phyloP scores from a whole-genome alignment of 441 rosid genomes.

The Aquilaria agallochum region DNA sequence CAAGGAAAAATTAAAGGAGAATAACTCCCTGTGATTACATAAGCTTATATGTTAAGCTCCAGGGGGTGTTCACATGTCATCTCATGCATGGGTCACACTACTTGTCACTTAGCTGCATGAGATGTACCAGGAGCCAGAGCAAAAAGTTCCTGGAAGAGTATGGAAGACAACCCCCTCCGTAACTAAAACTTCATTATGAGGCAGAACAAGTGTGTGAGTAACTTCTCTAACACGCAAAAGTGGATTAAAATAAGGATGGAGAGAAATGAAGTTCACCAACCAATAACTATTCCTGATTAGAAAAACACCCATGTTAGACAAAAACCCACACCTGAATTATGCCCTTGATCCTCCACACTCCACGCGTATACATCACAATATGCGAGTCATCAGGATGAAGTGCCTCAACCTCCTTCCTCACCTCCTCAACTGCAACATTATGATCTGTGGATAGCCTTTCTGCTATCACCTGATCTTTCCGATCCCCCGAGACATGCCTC shows the following conservation, averaged over 20 bases:
- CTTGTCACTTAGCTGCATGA: constrained; percentile 21
- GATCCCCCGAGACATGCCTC: constrained; percentile 35
- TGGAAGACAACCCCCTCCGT: constrained; percentile 15
- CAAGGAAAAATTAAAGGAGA: constrained; percentile 9
- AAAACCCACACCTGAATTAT: constrained; percentile 68
- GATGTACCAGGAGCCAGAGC: constrained; percentile 30
- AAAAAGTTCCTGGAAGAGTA: constrained; percentile 36
- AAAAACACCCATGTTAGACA: not conserved
- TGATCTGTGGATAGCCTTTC: constrained; percentile 92
- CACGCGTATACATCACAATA: constrained; percentile 64
- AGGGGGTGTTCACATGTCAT: constrained; percentile 20
- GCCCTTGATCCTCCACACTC: constrained; percentile 98
- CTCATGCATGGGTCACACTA: constrained; percentile 28
- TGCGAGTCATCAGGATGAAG: constrained; percentile 94
- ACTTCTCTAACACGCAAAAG: constrained; percentile 13
- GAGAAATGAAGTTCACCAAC: constrained; percentile 3
- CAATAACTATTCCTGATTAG: not conserved
- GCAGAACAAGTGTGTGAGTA: not conserved
- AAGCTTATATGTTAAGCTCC: constrained; percentile 13
- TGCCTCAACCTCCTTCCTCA: constrained; percentile 81
- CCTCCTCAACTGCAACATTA: constrained; percentile 84
- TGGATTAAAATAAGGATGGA: not conserved
- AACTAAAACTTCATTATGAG: constrained; percentile 11
- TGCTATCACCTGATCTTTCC: constrained; percentile 42
- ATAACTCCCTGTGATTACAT: constrained; percentile 15